phyloP scores from a whole-genome alignment of 2,329 filamentous ascomycete species.

The Aspergillus tubingensis region DNA sequence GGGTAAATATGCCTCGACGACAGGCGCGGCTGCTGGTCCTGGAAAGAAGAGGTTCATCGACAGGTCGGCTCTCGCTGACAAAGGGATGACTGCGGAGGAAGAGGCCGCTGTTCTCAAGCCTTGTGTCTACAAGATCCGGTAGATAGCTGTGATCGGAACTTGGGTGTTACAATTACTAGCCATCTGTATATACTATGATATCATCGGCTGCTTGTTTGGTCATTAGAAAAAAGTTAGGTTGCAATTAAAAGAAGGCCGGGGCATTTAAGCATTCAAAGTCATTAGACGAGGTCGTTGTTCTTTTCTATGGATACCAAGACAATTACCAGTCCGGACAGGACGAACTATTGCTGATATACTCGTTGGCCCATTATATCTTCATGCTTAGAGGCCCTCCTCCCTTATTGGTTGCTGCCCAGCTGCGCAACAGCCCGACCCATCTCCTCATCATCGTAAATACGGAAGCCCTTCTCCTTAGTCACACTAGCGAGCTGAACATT shows the following conservation, averaged over 20 bases:
- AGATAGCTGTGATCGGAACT: conserved; percentile 23
- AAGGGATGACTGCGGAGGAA: conserved; percentile 59
- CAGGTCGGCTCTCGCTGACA: conserved; percentile 53
- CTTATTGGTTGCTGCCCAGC: conserved; percentile 48
- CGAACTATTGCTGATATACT: conserved; percentile 16
- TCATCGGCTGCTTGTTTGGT: conserved; percentile 2
- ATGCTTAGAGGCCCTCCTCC: conserved; percentile 16
- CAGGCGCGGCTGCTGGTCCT: conserved; percentile 32
- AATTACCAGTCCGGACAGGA: conserved; percentile 20
- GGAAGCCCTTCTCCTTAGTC: conserved; percentile 95
- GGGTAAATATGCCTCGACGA: conserved; percentile 65
- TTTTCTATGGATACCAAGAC: conserved; percentile 32
- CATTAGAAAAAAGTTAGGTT: background rate
- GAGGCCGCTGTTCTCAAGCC: conserved; percentile 81
- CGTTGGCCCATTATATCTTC: conserved; percentile 18
- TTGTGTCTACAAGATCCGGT: conserved; percentile 92
- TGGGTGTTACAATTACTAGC: background rate
- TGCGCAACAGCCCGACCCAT: conserved; percentile 91
- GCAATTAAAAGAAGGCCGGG: background rate
- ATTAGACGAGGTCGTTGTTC: conserved; percentile 29
- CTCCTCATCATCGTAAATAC: conserved; percentile 97
- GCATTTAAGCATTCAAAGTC: conserved; percentile 12
- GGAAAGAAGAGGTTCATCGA: conserved; percentile 60
- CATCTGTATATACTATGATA: conserved; percentile 9
- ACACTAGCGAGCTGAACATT: conserved; percentile 98